These are phyloP conservation scores for Gnomoniopsis sp. DNA, from an alignment of 2,329 filamentous ascomycete species.

Conservation along the genomic window DNA sequence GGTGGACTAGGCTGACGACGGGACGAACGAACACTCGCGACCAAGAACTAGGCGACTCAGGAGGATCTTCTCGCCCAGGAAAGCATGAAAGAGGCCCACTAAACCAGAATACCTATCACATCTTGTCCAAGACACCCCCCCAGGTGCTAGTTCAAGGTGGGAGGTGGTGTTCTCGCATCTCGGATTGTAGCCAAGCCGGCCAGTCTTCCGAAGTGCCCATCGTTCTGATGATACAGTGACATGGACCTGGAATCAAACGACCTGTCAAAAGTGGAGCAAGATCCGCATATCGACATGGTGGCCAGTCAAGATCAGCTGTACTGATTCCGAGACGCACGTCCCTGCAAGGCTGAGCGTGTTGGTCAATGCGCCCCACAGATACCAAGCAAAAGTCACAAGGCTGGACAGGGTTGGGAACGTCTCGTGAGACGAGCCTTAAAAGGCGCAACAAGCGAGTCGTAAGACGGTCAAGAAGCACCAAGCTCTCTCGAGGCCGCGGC, in stretches of 20 bases:
- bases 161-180: too few relatives aligned
- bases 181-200: background rate
- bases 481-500: background rate
- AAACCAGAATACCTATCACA: too few relatives aligned
- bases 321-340: background rate
- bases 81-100: too few relatives aligned
- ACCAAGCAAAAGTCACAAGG: background rate
- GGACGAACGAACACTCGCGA: background rate
- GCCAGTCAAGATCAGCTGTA: background rate
- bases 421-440: too few relatives aligned
- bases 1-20: background rate
- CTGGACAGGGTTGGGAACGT: background rate
- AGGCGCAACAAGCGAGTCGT: background rate
- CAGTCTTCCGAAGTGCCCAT: too few relatives aligned
- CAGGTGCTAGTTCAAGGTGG: too few relatives aligned
- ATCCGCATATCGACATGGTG: background rate
- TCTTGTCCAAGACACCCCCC: too few relatives aligned
- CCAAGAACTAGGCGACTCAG: background rate
- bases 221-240: background rate
- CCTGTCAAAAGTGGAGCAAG: constrained; percentile 11
- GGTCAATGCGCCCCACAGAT: background rate
- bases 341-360: background rate
- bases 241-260: constrained; percentile 2
- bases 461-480: background rate
- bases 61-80: background rate